A percentile compares a stretch with the other conserved stretches of the same genome.
Evolutionary conservation across 208 protist species (phyloP).

Genomic region (Trypanosoma cruzi): DNA sequence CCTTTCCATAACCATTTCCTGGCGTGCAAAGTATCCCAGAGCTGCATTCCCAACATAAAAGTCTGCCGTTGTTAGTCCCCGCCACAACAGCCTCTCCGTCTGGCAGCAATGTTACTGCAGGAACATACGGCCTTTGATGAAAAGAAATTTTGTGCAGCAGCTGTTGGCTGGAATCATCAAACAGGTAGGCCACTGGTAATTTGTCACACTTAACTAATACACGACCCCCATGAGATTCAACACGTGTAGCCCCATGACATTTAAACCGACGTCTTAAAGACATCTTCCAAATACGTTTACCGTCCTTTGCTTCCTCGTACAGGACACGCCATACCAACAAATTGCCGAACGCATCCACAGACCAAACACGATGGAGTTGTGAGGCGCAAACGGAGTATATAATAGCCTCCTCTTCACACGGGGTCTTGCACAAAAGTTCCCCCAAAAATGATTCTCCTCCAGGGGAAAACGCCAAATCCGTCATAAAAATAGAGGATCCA

Average conservation of each 20-base stretch:
- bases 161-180: slow-evolving; percentile 53
- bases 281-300: slow-evolving; percentile 57
- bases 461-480: background rate
- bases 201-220: slow-evolving; percentile 63
- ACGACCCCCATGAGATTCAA: slow-evolving; percentile 45
- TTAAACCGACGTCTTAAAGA: slow-evolving; percentile 43
- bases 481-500: background rate
- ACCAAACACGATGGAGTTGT: slow-evolving; percentile 65
- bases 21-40: slow-evolving; percentile 61
- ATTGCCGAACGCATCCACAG: slow-evolving; percentile 54
- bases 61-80: slow-evolving; percentile 32
- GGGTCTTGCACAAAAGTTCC: slow-evolving; percentile 32
- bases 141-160: slow-evolving; percentile 51
- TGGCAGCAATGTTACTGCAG: slow-evolving; percentile 46
- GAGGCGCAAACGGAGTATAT: slow-evolving; percentile 53
- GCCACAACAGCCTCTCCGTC: slow-evolving; percentile 75
- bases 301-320: slow-evolving; percentile 27
- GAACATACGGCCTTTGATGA: slow-evolving; percentile 36
- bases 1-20: slow-evolving; percentile 40
- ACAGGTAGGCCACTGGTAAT: slow-evolving; percentile 56
- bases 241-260: slow-evolving; percentile 46
- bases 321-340: slow-evolving; percentile 77
- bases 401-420: slow-evolving; percentile 37
- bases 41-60: slow-evolving; percentile 67
- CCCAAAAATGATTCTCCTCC: slow-evolving; percentile 8